phyloP scores from a whole-genome alignment of 805 yeast genomes.

The Alloascoidea africana region DNA sequence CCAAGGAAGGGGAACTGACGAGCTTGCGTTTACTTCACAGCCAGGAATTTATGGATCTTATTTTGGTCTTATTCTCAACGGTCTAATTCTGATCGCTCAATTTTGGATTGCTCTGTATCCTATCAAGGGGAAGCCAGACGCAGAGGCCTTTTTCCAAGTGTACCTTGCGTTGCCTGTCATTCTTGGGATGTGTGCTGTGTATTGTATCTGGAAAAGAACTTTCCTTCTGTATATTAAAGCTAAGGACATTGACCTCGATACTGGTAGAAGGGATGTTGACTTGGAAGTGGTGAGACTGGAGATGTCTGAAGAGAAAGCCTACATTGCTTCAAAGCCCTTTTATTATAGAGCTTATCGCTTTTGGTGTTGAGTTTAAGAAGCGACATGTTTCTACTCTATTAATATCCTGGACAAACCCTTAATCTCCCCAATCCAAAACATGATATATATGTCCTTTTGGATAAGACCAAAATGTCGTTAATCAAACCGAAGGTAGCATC shows the following conservation, averaged over 20 bases:
- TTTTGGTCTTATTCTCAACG: slow-evolving; percentile 33
- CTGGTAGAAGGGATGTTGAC: slow-evolving; percentile 36
- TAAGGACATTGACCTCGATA: slow-evolving; percentile 30
- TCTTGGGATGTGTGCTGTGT: slow-evolving; percentile 25
- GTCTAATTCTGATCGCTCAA: slow-evolving; percentile 41
- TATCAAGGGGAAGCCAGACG: slow-evolving; percentile 17
- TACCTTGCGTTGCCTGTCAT: slow-evolving; percentile 33
- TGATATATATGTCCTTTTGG: too few relatives aligned
- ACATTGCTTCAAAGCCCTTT: slow-evolving; percentile 27
- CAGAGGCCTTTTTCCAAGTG: slow-evolving; percentile 25
- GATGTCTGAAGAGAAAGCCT: slow-evolving; percentile 39
- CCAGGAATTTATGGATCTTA: slow-evolving; percentile 42
- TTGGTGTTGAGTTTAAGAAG: slow-evolving; percentile 48
- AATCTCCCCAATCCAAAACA: too few relatives aligned
- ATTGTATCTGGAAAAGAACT: slow-evolving; percentile 30
- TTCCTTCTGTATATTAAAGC: slow-evolving; percentile 25
- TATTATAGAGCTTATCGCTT: slow-evolving; percentile 35
- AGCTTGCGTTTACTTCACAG: slow-evolving; percentile 39
- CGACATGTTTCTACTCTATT: too few relatives aligned
- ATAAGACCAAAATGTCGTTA: too few relatives aligned
- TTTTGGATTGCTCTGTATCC: slow-evolving; percentile 57
- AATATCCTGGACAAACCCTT: too few relatives aligned
- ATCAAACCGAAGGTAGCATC: too few relatives aligned
- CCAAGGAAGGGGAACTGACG: slow-evolving; percentile 44
- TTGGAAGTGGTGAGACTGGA: slow-evolving; percentile 35